Conservation (phyloP, 805 yeast genomes). For the Naumovozyma castellii region DNA sequence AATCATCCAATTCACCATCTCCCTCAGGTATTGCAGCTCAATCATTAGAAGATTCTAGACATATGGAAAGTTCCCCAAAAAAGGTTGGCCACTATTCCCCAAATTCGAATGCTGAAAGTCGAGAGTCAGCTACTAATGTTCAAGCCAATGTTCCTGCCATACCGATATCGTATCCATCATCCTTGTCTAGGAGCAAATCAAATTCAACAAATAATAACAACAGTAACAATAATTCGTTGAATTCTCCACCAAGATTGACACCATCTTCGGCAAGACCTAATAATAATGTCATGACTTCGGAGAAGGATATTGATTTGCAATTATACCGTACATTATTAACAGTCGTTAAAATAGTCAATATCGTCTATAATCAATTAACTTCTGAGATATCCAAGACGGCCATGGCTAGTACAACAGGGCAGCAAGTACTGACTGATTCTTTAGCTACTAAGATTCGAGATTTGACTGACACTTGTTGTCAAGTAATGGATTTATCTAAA, state of each 20-base stretch:
- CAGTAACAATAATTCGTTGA: background rate
- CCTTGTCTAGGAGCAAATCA: background rate
- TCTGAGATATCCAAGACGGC: slow-evolving; percentile 60
- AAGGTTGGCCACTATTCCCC: background rate
- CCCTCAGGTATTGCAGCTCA: background rate
- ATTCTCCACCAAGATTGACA: background rate
- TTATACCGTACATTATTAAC: slow-evolving; percentile 53
- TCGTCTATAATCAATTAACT: slow-evolving; percentile 68
- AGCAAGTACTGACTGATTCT: slow-evolving; percentile 28
- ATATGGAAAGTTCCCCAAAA: background rate
- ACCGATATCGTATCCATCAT: background rate
- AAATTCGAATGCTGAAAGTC: background rate
- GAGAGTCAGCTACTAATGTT: background rate
- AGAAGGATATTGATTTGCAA: slow-evolving; percentile 53
- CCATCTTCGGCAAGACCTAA: background rate
- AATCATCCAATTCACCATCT: background rate
- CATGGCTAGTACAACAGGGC: slow-evolving; percentile 37
- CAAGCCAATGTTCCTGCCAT: background rate
- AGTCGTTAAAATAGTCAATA: slow-evolving; percentile 61
- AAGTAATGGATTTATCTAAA: slow-evolving; percentile 75
- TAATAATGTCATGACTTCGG: background rate
- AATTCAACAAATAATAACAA: too few relatives aligned
- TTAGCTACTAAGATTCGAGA: slow-evolving; percentile 60
- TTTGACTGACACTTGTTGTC: slow-evolving; percentile 63
- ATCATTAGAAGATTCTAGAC: background rate